Evolutionary conservation across 495 filamentous ascomycete genomes (phyloP).

Genomic region (Lepraria neglecta): DNA sequence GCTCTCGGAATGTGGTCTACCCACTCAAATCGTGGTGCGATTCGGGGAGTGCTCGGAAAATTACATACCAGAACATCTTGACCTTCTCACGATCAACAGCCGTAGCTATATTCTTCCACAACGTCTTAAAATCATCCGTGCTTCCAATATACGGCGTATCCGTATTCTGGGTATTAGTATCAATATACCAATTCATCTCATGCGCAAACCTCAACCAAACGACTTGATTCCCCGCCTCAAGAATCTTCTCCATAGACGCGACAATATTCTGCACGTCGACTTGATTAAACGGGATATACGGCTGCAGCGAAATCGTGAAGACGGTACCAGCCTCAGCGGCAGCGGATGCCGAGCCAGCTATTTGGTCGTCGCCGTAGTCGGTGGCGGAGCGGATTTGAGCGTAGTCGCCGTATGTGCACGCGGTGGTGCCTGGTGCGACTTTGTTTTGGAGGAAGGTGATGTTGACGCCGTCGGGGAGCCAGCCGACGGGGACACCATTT

Average conservation of each 20-base stretch:
- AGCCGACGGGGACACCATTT: slow-evolving; percentile 18
- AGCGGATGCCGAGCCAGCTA: neutral
- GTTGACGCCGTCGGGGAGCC: slow-evolving; percentile 5
- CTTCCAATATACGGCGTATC: slow-evolving; percentile 9
- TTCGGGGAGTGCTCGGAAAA: too few relatives aligned
- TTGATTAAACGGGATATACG: slow-evolving; percentile 10
- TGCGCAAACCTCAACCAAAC: slow-evolving; percentile 22
- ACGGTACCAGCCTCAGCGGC: slow-evolving; percentile 2
- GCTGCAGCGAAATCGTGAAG: slow-evolving; percentile 18
- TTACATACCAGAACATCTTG: slow-evolving; percentile 19
- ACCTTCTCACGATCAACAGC: slow-evolving; percentile 10
- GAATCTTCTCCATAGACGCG: neutral
- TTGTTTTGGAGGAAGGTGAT: neutral
- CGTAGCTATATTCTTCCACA: slow-evolving; percentile 13
- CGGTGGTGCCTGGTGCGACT: neutral
- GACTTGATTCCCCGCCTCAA: neutral
- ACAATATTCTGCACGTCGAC: neutral
- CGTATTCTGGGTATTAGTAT: neutral
- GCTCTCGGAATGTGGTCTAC: too few relatives aligned
- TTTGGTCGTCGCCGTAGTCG: slow-evolving; percentile 1
- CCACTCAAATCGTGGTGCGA: too few relatives aligned
- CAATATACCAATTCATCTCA: slow-evolving; percentile 23
- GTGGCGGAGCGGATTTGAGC: slow-evolving; percentile 12
- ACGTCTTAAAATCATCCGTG: slow-evolving; percentile 9
- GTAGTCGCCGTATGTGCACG: slow-evolving; percentile 22